A percentile compares a stretch with the other conserved stretches of the same genome.
Evolutionary conservation across 495 filamentous ascomycete species (phyloP).

Genomic region (Talaromyces nanjingensis): DNA sequence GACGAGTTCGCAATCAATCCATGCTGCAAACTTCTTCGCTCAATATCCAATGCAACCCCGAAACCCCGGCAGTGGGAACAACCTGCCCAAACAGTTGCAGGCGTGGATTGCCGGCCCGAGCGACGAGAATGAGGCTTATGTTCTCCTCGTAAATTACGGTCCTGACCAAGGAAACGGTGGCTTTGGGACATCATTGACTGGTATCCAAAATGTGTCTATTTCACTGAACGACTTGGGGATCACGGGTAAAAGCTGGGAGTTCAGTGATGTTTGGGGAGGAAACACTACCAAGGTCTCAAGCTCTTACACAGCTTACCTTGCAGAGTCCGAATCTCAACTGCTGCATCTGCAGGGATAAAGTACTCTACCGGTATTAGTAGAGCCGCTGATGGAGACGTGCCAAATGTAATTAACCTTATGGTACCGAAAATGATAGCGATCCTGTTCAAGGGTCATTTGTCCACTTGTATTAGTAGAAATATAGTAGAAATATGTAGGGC

Average conservation of each 20-base stretch:
- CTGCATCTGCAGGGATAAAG: too few species aligned
- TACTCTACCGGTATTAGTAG: too few species aligned
- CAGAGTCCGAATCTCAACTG: too few species aligned
- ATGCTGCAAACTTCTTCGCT: not conserved
- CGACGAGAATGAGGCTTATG: not conserved
- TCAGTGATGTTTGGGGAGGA: too few species aligned
- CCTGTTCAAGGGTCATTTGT: too few species aligned
- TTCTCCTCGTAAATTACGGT: conserved; percentile 1
- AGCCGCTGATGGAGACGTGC: too few species aligned
- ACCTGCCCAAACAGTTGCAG: not conserved
- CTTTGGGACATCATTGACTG: not conserved
- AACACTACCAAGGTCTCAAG: too few species aligned
- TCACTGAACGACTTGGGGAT: not conserved
- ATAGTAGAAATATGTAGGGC: too few species aligned
- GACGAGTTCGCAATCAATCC: not conserved
- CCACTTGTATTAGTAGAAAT: too few species aligned
- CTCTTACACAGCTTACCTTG: too few species aligned
- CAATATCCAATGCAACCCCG: conserved; percentile 5
- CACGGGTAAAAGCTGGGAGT: not conserved
- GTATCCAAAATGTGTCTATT: conserved; percentile 2
- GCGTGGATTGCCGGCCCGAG: not conserved
- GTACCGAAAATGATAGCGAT: too few species aligned
- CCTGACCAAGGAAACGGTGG: conserved; percentile 1
- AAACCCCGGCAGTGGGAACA: not conserved
- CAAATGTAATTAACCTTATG: too few species aligned